Evolutionary conservation across 208 protist genomes (phyloP).

Genomic region (Novymonas esmeraldas): DNA sequence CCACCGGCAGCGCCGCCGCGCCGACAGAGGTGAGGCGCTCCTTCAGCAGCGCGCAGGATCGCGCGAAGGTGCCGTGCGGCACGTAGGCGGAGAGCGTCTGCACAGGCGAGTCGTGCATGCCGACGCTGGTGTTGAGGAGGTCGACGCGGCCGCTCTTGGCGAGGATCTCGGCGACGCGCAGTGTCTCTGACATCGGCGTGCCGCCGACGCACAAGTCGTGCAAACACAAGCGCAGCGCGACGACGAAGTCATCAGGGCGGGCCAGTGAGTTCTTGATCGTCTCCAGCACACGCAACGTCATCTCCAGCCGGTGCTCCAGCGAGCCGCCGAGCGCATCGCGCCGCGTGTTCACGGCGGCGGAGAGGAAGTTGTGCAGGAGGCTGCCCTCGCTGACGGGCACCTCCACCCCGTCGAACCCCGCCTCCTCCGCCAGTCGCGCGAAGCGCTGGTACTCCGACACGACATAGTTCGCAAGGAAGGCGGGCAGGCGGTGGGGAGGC

Average conservation of each 20-base stretch:
- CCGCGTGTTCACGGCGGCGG: conserved; percentile 85
- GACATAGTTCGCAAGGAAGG: conserved; percentile 63
- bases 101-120: conserved; percentile 95
- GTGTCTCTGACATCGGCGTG: conserved; percentile 84
- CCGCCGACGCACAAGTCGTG: conserved; percentile 90
- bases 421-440: conserved; percentile 90
- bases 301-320: conserved; percentile 85
- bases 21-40: conserved; percentile 42
- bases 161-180: conserved; percentile 72
- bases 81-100: conserved; percentile 93
- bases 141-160: conserved; percentile 79
- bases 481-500: conserved; percentile 60
- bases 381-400: conserved; percentile 93
- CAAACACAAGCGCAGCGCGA: conserved; percentile 93
- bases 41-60: conserved; percentile 70
- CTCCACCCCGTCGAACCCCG: conserved; percentile 96
- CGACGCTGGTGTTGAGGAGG: conserved; percentile 94
- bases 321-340: conserved; percentile 75
- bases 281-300: conserved; percentile 87
- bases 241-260: conserved; percentile 73
- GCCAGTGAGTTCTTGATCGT: conserved; percentile 46
- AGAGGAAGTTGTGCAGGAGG: conserved; percentile 95
- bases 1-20: conserved; percentile 68
- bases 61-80: conserved; percentile 86
- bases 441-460: conserved; percentile 89